These are phyloP conservation scores for Casuarina cunninghamiana DNA, from an alignment of 306 rosid species.

Conservation along the genomic window DNA sequence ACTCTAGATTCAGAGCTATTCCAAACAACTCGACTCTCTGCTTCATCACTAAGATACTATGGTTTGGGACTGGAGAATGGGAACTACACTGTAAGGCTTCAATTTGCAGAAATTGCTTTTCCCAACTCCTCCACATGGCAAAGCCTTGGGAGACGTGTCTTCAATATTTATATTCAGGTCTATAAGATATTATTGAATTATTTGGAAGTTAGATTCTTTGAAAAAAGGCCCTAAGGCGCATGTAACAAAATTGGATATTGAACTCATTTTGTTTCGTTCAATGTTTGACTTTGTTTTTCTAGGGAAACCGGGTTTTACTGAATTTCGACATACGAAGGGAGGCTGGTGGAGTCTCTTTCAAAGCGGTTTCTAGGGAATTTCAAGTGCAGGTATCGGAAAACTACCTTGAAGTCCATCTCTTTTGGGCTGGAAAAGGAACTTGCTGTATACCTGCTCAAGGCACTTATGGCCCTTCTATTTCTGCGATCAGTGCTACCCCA, in stretches of 20 bases:
- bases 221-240: too few species aligned
- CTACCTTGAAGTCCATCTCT: slow-evolving; percentile 71
- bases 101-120: slow-evolving; percentile 58
- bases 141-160: slow-evolving; percentile 70
- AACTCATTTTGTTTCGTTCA: background rate
- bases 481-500: slow-evolving; percentile 72
- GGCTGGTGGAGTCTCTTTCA: slow-evolving; percentile 54
- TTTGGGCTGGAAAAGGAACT: slow-evolving; percentile 94
- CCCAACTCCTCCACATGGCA: slow-evolving; percentile 43
- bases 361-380: slow-evolving; percentile 38
- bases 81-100: slow-evolving; percentile 60
- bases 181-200: background rate
- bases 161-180: slow-evolving; percentile 81
- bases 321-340: slow-evolving; percentile 66
- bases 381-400: slow-evolving; percentile 53
- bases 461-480: slow-evolving; percentile 72
- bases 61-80: slow-evolving; percentile 78
- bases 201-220: background rate
- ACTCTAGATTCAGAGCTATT: slow-evolving; percentile 53
- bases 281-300: slow-evolving; percentile 6
- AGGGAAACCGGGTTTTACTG: slow-evolving; percentile 55
- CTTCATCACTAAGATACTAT: slow-evolving; percentile 82
- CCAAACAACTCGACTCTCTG: slow-evolving; percentile 66
- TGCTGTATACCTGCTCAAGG: slow-evolving; percentile 66
- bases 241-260: too few species aligned